Evolutionary conservation across 2,329 filamentous ascomycete species (phyloP), one percentile per base, ranked within the genome.

Genomic region (Penicillium hordei): DNA sequence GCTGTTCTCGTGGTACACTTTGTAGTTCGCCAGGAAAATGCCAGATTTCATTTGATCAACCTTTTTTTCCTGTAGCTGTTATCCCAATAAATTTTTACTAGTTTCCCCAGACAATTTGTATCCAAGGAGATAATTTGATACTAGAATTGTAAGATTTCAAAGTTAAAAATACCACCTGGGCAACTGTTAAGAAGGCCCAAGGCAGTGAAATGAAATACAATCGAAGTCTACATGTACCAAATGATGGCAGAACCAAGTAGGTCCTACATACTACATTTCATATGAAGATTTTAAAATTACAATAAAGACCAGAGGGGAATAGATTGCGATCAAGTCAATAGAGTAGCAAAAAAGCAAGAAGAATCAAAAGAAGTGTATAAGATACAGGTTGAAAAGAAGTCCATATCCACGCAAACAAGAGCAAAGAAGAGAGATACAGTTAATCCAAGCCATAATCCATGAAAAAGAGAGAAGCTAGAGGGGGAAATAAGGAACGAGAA

Each of bases 11-110:
- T 61, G 54, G 59, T 57, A 51, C 49, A 44, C 56, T 60, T 48
- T 50, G 53, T 55, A 64, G 46, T 59, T 62, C 61, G 49, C 60
- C 60, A 63, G 51, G 52, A 58, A 60, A 65, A 64, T 61, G 52
- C 53, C 58, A 60, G 57, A 29, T 59, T 40, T 52, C 46, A 48
- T 27, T 46, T 34, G 49, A 56, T 56, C 31, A 42, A 48, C 7
- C 12, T 29, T 31, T 17, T 21, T 13, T 43, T 48, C 25, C 5
- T 29, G 43, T 46, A 53, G 29, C 38, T n/a, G 51, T 53, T 53
- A 19, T 27, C 8, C 8, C 8, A 45, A 29, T 36, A 51, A 12
- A 23, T 23, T 36, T 25, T 48, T 48, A 15, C 15, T n/a, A 25
- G 15, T 19, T 33, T 46, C 5, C 10, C 3, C 4, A 33, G 27